Base-by-base conservation (phyloP, 305 asterid genomes). In the Plantago coronopus region DNA sequence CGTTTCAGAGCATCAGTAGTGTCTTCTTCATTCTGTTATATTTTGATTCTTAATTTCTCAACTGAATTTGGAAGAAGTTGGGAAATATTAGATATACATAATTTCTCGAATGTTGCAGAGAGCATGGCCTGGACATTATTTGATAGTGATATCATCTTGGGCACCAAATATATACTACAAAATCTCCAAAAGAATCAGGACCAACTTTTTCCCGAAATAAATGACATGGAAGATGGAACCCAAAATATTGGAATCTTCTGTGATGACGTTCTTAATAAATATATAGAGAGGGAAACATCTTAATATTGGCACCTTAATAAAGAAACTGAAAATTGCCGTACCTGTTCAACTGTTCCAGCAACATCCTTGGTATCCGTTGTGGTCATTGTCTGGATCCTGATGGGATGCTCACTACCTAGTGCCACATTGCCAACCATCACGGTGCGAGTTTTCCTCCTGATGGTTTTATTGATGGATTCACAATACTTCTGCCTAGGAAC, bases 381-480 rank as follows among this genome's bases (percentile, higher is more conserved):
- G 69, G 99, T 90, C 97, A 94, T 94, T 43, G 99, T 94, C 55
- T 94, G 99, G 79, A 94, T 67, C 78, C 97, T 83, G 51, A 94
- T 86, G 18, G 99, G 99, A 80, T 94, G 99, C 56, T 90, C 88
- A 40, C 99, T 90, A 60, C 99, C 99, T 59, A 94, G 78, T 53
- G 96, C 88, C 61, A 94, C 97, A 74, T 94, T 90, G 45, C 99
- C 99, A 54, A 94, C 95, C 99, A 87, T 90, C 70, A 94, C 99
- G 0, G 97, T 94, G 49, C 91, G 56, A 54, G 99, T 94, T 76
- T 88, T 88, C 61, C 99, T 81, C 81, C 99, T 80, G 61, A 87
- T 66, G 14, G 99, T 90, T 76, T 90, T 86, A 84, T 90, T 80
- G 54, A 84, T 72, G 57, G 95, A 84, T 72, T 94, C 97, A 71